Evolutionary conservation across 2,329 filamentous ascomycete species (phyloP), one percentile per base, ranked within the genome.

Genomic region (Chaetomiaceae sp.): DNA sequence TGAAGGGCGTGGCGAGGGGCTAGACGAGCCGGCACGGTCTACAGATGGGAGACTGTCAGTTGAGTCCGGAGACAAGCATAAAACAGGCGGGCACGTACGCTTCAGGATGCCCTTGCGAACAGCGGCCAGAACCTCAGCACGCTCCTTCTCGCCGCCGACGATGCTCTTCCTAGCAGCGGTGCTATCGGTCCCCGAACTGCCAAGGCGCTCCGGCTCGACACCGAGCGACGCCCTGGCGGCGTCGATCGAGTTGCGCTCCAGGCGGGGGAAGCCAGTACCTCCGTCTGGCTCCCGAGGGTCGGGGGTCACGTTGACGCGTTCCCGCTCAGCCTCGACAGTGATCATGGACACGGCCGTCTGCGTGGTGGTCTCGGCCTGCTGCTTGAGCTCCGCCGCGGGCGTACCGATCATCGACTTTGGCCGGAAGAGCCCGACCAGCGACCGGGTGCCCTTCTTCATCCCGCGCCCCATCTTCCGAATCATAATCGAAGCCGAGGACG

Each of bases 381-480:
- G 66, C 22, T 78, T 74, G 6, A 75, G 71, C 56, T 95, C 89
- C 3, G 84, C 79, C 26, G 81, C 75, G 15, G 87, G 80, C 17
- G 84, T 81, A 26, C 88, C 90, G 58, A 91, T 78, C 14, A 95
- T 75, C 1, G 91, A 97, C 66, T 97, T 98, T 0, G 93, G 91
- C 52, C 93, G 78, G 71, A 98, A 98, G 7, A 98, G 74, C 20
- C 93, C 93, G 56, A 94, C 94, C 44, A 98, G 79, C 19, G 90
- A 96, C 38, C 90, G 79, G 15, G 85, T 86, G 42, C 88, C 84
- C 68, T 93, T 94, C 76, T 95, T 97, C 81, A 97, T 86, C n/a
- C 91, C 90, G 55, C 89, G 88, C 46, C 93, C 93, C 93, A 98
- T 98, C 72, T 98, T 98, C 43, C 93, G 83, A 56, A 98, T 86